Base-by-base conservation (phyloP, 345 rosid species). In the Dimocarpus longan region DNA sequence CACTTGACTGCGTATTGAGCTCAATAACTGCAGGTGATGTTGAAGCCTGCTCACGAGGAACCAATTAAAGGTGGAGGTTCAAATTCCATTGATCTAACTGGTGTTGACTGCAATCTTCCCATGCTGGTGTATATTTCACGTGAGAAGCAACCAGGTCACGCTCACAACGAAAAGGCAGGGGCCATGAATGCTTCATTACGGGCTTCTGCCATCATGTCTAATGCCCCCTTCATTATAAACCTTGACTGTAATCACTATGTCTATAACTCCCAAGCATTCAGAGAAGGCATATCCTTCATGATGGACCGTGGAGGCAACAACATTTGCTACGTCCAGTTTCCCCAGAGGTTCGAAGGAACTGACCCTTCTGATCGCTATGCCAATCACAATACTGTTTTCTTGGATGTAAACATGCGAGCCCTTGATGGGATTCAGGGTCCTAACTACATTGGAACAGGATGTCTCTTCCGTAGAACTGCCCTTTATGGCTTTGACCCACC, bases 151-250 rank as follows among this genome's bases (percentile, higher is more conserved):
- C 76, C 86, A 2, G 79, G 83, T 62, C 78, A 80, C 66, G 77
- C 80, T 75, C 83, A 84, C 73, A 84, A 84, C 79, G 78, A 80
- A 78, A 83, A 84, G 28, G 86, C 81, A 0, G 83, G 86, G 21
- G 86, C 83, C 32, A 84, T 84, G 83, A 84, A 84, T 70, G 83
- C 79, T 39, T 78, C 80, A 24, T 79, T 84, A 24, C 73, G 81
- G 10, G 81, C 78, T 73, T 82, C 81, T 0, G 81, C 84, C 5
- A 28, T 82, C 21, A 73, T 82, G 78, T 78, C 84, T n/a, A 82
- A 82, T 32, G 81, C 73, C 40, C 84, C 82, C 28, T 82, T 82
- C 73, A 64, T 75, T 37, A 75, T 78, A 24, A 78, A 82, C 69
- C 79, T 82, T 1, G 81, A 78, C 73, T 78, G 79, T 5, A 80